Evolutionary conservation across 2,329 filamentous ascomycete genomes (phyloP).

Genomic region (Mycosphaerella sp.): DNA sequence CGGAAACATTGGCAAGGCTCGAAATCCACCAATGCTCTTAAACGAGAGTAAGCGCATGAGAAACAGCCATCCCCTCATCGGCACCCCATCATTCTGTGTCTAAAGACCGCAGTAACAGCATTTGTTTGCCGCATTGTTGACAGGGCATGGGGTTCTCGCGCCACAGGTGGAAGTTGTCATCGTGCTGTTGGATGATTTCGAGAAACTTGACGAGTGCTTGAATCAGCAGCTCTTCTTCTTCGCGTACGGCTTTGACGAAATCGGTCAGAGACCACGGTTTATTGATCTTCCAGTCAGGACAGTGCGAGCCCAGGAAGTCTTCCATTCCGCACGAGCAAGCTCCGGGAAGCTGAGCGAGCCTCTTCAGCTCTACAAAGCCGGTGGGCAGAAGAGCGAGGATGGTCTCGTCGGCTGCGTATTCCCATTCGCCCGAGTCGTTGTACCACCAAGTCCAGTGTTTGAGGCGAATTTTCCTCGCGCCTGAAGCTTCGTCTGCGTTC

Average conservation of each 20-base stretch:
- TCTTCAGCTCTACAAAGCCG: conserved; percentile 12
- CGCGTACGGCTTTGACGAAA: conserved; percentile 15
- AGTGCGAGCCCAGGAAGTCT: conserved; percentile 12
- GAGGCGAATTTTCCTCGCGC: conserved; percentile 14
- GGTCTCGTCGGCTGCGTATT: conserved; percentile 15
- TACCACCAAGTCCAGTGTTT: conserved; percentile 19
- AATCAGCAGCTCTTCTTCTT: conserved; percentile 17
- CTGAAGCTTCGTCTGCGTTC: conserved; percentile 7
- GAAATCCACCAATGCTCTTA: no score
- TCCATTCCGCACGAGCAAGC: conserved; percentile 16
- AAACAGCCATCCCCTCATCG: neutral
- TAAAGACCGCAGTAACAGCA: conserved; percentile 13
- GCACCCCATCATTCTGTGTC: neutral
- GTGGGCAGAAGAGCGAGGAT: conserved; percentile 8
- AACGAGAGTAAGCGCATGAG: no score
- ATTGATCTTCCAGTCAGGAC: conserved; percentile 18
- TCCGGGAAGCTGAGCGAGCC: conserved; percentile 4
- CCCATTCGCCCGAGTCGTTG: conserved; percentile 10
- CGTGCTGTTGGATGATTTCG: conserved; percentile 14
- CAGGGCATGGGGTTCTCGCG: conserved; percentile 11
- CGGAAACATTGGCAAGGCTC: no score
- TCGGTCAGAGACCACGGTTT: conserved; percentile 17
- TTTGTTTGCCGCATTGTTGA: conserved; percentile 9
- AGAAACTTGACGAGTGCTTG: conserved; percentile 17
- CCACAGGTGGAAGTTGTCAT: conserved; percentile 12